Conservation (phyloP, 306 rosid genomes). For the Glycine latifolia region DNA sequence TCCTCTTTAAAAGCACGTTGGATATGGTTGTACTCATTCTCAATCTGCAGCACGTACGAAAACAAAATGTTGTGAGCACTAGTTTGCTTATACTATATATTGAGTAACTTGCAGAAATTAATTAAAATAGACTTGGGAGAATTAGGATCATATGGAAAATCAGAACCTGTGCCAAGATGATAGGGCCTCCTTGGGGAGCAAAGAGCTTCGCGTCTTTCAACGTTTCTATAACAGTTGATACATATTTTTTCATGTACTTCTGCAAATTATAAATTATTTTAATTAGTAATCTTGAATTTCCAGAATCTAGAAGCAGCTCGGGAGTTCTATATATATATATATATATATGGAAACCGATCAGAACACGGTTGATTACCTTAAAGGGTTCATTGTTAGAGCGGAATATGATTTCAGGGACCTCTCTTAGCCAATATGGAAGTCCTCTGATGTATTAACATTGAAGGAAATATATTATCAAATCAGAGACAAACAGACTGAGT, state of each 20-base stretch:
- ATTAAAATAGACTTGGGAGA: too few species aligned
- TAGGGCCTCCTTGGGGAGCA: constrained; percentile 92
- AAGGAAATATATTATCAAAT: neutral
- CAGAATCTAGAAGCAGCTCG: neutral
- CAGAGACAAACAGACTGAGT: neutral
- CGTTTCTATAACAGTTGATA: constrained; percentile 50
- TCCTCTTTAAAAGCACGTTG: constrained; percentile 68
- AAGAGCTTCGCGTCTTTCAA: constrained; percentile 70
- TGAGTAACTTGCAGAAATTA: neutral
- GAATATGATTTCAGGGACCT: constrained; percentile 74
- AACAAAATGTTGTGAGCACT: neutral
- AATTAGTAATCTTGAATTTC: constrained; percentile 9
- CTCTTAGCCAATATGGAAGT: constrained; percentile 96
- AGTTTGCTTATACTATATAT: neutral
- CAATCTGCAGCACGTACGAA: constrained; percentile 53
- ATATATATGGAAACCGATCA: neutral
- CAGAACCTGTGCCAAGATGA: constrained; percentile 70
- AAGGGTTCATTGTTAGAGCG: constrained; percentile 77
- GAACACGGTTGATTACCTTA: constrained; percentile 62
- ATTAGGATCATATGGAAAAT: too few species aligned
- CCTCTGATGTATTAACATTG: constrained; percentile 67
- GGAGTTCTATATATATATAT: neutral
- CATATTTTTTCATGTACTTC: constrained; percentile 70
- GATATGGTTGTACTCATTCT: constrained; percentile 88
- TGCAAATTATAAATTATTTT: constrained; percentile 42